phyloP scores from a whole-genome alignment of 2,329 filamentous ascomycete species.

The Paraconiothyrium sp. region DNA sequence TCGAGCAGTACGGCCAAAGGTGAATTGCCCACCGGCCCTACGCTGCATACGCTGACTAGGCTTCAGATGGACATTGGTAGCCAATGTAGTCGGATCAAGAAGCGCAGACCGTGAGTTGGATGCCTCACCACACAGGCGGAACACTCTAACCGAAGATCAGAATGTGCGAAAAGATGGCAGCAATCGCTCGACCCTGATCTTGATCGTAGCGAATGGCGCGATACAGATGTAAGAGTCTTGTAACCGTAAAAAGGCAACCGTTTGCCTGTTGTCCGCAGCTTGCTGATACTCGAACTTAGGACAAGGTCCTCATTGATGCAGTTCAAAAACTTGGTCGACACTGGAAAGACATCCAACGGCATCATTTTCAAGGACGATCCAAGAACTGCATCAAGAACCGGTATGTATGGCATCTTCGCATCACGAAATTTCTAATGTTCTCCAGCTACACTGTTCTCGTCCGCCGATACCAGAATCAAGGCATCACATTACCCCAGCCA shows the following conservation, averaged over 20 bases:
- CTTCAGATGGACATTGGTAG: conserved; percentile 55
- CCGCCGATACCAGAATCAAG: conserved; percentile 41
- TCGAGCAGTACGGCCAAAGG: conserved; percentile 51
- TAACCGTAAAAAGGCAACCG: conserved; percentile 1
- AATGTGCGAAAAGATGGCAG: conserved; percentile 60
- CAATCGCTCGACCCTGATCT: conserved; percentile 55
- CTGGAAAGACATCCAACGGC: conserved; percentile 51
- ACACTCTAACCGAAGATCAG: conserved; percentile 34
- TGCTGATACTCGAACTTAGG: conserved; percentile 24
- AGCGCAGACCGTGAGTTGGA: conserved; percentile 51
- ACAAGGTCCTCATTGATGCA: conserved; percentile 43
- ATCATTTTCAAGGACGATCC: conserved; percentile 48
- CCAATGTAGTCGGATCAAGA: conserved; percentile 49
- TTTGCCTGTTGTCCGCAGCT: conserved; percentile 13
- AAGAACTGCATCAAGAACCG: conserved; percentile 54
- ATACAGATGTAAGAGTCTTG: conserved; percentile 41
- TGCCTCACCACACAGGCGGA: background rate
- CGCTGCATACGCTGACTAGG: background rate
- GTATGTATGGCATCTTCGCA: conserved; percentile 24
- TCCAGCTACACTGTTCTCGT: conserved; percentile 44
- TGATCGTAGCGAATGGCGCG: conserved; percentile 51
- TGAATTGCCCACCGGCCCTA: conserved; percentile 19
- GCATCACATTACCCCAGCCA: conserved; percentile 37
- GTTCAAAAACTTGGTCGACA: conserved; percentile 46
- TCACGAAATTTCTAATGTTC: conserved; percentile 8